Conservation (phyloP, 2,329 filamentous ascomycete species). For the Fusarium pseudocircinatum region DNA sequence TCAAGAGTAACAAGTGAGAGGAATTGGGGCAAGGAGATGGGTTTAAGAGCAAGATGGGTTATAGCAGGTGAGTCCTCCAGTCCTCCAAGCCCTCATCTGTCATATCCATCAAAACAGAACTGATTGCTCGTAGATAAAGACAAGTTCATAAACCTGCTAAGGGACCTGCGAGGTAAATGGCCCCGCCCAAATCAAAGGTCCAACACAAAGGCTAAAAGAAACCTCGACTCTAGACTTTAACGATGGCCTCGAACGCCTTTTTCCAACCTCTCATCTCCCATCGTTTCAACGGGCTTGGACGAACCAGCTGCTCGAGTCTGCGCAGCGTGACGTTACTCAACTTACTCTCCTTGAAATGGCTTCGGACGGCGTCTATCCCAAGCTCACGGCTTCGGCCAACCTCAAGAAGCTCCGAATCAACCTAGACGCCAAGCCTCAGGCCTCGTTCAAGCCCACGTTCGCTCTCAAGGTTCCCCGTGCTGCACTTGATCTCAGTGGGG, state of each 20-base stretch:
- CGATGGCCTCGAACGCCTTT: conserved; percentile 58
- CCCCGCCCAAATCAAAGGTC: background rate
- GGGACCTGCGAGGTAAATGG: conserved; percentile 52
- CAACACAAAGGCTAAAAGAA: background rate
- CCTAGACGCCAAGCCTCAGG: conserved; percentile 53
- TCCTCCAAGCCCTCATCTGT: background rate
- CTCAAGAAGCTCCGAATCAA: conserved; percentile 59
- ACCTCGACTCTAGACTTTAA: conserved; percentile 52
- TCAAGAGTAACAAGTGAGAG: conserved; percentile 38
- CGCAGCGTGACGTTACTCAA: conserved; percentile 53
- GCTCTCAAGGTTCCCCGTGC: conserved; percentile 52
- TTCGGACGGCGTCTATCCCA: conserved; percentile 53
- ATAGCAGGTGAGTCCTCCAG: conserved; percentile 50
- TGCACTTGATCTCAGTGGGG: conserved; percentile 41
- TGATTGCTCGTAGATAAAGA: conserved; percentile 51
- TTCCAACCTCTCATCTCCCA: conserved; percentile 53
- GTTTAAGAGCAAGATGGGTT: conserved; percentile 55
- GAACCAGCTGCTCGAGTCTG: conserved; percentile 57
- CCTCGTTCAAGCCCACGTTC: conserved; percentile 54
- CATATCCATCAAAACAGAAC: background rate
- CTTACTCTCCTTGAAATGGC: conserved; percentile 55
- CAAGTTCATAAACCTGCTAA: conserved; percentile 53
- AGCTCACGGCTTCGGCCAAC: conserved; percentile 54
- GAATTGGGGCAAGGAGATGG: conserved; percentile 49
- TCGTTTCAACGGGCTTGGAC: conserved; percentile 58